A percentile compares a stretch with the other conserved stretches of the same genome.
Conservation (phyloP, 345 rosid species). For the Euphorbia peplus region DNA sequence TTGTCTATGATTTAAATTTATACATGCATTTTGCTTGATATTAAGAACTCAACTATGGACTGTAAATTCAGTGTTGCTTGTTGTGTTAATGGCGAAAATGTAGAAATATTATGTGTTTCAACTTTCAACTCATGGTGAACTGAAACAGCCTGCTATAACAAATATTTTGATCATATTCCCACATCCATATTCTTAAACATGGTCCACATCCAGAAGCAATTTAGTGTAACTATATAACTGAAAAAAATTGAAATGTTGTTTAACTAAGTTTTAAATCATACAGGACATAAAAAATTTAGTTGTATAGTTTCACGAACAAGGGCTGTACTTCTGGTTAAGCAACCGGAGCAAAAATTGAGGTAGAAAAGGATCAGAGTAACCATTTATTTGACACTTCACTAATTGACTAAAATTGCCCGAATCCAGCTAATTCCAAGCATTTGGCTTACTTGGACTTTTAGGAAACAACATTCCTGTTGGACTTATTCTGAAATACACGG, state of each 20-base stretch:
- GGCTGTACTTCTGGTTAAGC: slow-evolving; percentile 1
- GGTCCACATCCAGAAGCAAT: background rate
- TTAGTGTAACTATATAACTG: background rate
- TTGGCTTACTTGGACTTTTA: too few relatives aligned
- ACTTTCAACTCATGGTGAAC: background rate
- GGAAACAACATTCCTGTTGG: too few relatives aligned
- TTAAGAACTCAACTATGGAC: background rate
- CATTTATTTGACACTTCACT: background rate
- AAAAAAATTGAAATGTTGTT: background rate
- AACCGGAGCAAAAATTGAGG: background rate
- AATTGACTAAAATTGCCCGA: too few relatives aligned
- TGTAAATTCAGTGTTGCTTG: background rate
- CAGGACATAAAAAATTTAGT: background rate
- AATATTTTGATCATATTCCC: background rate
- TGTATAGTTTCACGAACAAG: background rate
- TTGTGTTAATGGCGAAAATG: background rate
- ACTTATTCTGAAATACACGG: too few relatives aligned
- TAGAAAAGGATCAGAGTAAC: background rate
- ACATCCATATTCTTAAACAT: background rate
- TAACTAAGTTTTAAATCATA: background rate
- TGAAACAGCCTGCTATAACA: background rate
- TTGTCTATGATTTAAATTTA: background rate
- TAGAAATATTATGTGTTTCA: background rate
- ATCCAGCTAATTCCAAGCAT: too few relatives aligned
- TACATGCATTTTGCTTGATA: background rate